phyloP scores from a whole-genome alignment of 1,284 basidiomycete species.

The Naganishia albida region DNA sequence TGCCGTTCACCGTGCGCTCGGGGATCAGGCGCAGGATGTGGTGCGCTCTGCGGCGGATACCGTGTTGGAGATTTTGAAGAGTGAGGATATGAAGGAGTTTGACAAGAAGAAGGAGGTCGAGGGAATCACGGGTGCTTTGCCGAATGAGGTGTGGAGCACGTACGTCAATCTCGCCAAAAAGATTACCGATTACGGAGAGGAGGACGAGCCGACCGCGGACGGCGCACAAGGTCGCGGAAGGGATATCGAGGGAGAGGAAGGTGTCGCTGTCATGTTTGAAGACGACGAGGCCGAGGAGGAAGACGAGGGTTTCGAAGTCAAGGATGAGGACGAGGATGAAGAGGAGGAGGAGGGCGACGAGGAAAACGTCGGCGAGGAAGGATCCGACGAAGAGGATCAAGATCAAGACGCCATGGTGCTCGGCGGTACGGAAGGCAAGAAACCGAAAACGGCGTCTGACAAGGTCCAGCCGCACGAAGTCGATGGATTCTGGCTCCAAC shows the following conservation, averaged over 20 bases:
- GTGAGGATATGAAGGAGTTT: slow-evolving; percentile 87
- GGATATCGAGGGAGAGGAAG: slow-evolving; percentile 66
- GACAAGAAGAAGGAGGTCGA: slow-evolving; percentile 97
- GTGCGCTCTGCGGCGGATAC: slow-evolving; percentile 91
- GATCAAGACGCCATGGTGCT: slow-evolving; percentile 63
- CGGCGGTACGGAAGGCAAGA: slow-evolving; percentile 55
- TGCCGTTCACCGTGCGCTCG: slow-evolving; percentile 76
- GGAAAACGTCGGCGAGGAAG: slow-evolving; percentile 57
- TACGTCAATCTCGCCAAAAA: slow-evolving; percentile 88
- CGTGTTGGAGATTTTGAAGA: slow-evolving; percentile 86
- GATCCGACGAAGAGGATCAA: slow-evolving; percentile 56
- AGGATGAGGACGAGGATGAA: slow-evolving; percentile 57
- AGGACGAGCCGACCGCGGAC: slow-evolving; percentile 83
- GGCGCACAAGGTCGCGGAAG: slow-evolving; percentile 49
- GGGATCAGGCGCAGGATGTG: slow-evolving; percentile 94
- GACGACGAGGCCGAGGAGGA: slow-evolving; percentile 92
- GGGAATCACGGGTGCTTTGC: slow-evolving; percentile 69
- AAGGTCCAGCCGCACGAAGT: slow-evolving; percentile 86
- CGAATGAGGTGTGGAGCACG: slow-evolving; percentile 79
- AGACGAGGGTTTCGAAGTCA: slow-evolving; percentile 70
- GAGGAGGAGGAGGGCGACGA: slow-evolving; percentile 68
- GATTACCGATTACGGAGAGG: slow-evolving; percentile 91
- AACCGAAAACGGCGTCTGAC: slow-evolving; percentile 57
- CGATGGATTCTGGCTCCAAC: slow-evolving; percentile 98
- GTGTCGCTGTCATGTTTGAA: slow-evolving; percentile 94